Evolutionary conservation across 2,329 filamentous ascomycete genomes (phyloP).

Genomic region (Chrysosporium keratinophilum): DNA sequence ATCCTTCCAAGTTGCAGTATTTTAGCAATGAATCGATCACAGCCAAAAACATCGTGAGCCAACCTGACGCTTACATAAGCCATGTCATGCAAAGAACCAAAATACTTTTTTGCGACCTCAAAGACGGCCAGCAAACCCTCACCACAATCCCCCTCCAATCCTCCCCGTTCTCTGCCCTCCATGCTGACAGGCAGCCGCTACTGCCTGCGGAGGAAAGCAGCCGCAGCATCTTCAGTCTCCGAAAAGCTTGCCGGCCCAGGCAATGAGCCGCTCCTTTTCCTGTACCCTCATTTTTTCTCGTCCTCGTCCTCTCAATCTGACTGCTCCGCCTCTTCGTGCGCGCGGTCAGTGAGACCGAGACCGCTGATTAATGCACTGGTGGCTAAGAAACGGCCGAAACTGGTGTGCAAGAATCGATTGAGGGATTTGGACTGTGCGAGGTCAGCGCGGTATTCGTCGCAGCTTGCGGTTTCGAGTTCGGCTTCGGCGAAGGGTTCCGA

Average conservation of each 20-base stretch:
- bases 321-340: neutral
- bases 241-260: constrained; percentile 27
- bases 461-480: neutral
- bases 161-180: constrained; percentile 8
- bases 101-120: constrained; percentile 3
- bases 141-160: neutral
- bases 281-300: constrained; percentile 36
- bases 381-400: constrained; percentile 25
- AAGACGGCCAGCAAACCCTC: neutral
- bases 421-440: constrained; percentile 16
- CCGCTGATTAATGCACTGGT: constrained; percentile 11
- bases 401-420: constrained; percentile 27
- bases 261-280: constrained; percentile 37
- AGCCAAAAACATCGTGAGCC: neutral
- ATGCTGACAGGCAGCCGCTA: constrained; percentile 38
- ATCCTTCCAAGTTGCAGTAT: neutral
- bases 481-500: neutral
- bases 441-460: constrained; percentile 1
- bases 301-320: neutral
- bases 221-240: constrained; percentile 27
- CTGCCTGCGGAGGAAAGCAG: constrained; percentile 32
- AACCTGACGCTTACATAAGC: neutral
- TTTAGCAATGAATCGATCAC: neutral
- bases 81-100: neutral
- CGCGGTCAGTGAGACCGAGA: constrained; percentile 3